Evolutionary conservation across 2,329 filamentous ascomycete species (phyloP).

Genomic region (Talaromyces funiculosus): DNA sequence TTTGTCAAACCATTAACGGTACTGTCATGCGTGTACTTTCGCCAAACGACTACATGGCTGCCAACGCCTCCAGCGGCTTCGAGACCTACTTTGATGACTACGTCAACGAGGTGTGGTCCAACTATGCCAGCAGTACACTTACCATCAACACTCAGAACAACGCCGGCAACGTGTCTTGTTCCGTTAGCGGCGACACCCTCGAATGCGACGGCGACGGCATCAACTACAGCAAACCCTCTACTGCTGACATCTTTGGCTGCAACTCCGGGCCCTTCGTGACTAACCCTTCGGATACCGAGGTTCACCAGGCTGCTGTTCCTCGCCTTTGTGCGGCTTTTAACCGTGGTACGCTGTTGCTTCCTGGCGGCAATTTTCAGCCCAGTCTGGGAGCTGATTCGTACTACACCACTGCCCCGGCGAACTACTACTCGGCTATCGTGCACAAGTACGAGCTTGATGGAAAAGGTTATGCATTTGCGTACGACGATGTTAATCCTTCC

Average conservation of each 20-base stretch:
- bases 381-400: slow-evolving; percentile 19
- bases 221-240: slow-evolving; percentile 40
- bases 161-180: slow-evolving; percentile 47
- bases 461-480: slow-evolving; percentile 61
- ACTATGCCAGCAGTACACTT: slow-evolving; percentile 43
- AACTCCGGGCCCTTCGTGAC: slow-evolving; percentile 45
- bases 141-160: slow-evolving; percentile 50
- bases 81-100: slow-evolving; percentile 47
- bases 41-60: slow-evolving; percentile 47
- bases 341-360: slow-evolving; percentile 43
- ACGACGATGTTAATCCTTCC: slow-evolving; percentile 60
- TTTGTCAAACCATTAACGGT: slow-evolving; percentile 42
- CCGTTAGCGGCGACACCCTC: slow-evolving; percentile 36
- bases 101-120: slow-evolving; percentile 49
- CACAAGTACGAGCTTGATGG: slow-evolving; percentile 56
- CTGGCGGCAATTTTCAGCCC: slow-evolving; percentile 47
- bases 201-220: slow-evolving; percentile 41
- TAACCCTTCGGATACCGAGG: slow-evolving; percentile 32
- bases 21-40: slow-evolving; percentile 48
- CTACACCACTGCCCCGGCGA: slow-evolving; percentile 14
- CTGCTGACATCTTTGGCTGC: slow-evolving; percentile 49
- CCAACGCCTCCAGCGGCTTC: slow-evolving; percentile 43
- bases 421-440: slow-evolving; percentile 51
- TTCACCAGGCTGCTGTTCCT: slow-evolving; percentile 43
- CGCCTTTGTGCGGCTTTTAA: slow-evolving; percentile 50